Evolutionary conservation across 2,329 filamentous ascomycete genomes (phyloP), one percentile per base, ranked within the genome.

Genomic region (Sporothrix inflata): DNA sequence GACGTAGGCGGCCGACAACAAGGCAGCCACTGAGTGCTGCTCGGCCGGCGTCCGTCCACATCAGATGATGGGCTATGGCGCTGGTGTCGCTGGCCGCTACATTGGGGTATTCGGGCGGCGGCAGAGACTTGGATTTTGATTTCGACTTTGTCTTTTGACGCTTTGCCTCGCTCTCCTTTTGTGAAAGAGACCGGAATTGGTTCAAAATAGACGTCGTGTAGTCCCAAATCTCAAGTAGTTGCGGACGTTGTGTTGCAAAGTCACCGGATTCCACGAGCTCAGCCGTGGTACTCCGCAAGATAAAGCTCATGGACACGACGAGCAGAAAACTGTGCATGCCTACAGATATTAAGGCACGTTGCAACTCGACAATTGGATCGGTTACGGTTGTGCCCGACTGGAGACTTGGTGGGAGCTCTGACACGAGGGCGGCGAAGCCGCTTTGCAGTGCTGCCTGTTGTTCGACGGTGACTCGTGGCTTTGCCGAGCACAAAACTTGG

Each of bases 171-270:
- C 16, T 47, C 19, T 42, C 19, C 9, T 42, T 42, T 21, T 68
- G 67, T 1, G 67, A 60, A 0, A 69, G 40, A 12, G 30, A 57
- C 27, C 38, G 63, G 9, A 73, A 71, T 27, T 69, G 45, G 47
- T 16, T 63, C 12, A 74, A 63, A 6, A 74, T 53, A 2, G 71
- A 72, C 1, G 55, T 63, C 3, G 71, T n/a, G 42, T 61, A 51
- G 49, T 73, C 71, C 73, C 73, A 74, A 2, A 73, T 70, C 40
- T 74, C 71, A 1, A 73, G 38, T 3, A 73, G 57, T 14, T 67
- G 69, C 6, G 57, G 65, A 3, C 68, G 73, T 27, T 69, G 71
- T 69, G 45, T 19, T 1, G 53, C n/a, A 11, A 63, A 51, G 1
- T 55, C 53, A 4, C 45, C 71, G 4, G 55, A 47, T 7, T 65